Base-by-base conservation (phyloP, 345 rosid species). In the Adansonia digitata region DNA sequence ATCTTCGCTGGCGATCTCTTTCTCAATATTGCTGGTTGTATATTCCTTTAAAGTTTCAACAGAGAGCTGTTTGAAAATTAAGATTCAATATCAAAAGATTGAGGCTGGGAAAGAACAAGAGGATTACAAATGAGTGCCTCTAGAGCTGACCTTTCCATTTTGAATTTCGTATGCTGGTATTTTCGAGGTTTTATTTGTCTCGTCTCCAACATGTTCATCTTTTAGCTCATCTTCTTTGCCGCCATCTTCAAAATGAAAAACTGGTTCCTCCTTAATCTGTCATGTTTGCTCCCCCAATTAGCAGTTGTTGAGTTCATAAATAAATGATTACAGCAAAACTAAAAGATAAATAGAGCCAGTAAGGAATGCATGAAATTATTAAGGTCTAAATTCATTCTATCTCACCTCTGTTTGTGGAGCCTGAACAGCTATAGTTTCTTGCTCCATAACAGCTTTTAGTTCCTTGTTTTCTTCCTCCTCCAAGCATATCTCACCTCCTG, bases 381-480 rank as follows among this genome's bases (percentile, higher is more conserved):
- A 56, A 56, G 17, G 61, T 57, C 26, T 56, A 56, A 56, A 65
- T 65, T 22, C 24, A 35, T 63, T 18, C 68, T 63, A 14, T 24
- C 70, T 24, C 42, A 66, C 75, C 67, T 75, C 65, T n/a, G 26
- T 26, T 71, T 59, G 18, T 56, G 60, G 57, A 52, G 26, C 26
- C 24, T 52, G 57, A 22, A 46, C 45, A 71, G 46, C 60, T 20
- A 71, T 17, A 20, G 18, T 53, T 27, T 71, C 64, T 17, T 37
- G 52, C 52, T 42, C 35, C 18, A 26, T 17, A 12, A 26, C 62
- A 12, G 35, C 17, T 27, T 57, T 26, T 57, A 27, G 62, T 8
- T 57, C 62, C 35, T 26, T 70, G 31, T 31, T 51, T 34, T 35
- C 74, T 51, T 51, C 72, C 24, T 15, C 18, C 18, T 29, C 42